These are phyloP conservation scores for Actinomortierella wolfii DNA, from an alignment of 371 early-diverging fungal species.

Conservation along the genomic window DNA sequence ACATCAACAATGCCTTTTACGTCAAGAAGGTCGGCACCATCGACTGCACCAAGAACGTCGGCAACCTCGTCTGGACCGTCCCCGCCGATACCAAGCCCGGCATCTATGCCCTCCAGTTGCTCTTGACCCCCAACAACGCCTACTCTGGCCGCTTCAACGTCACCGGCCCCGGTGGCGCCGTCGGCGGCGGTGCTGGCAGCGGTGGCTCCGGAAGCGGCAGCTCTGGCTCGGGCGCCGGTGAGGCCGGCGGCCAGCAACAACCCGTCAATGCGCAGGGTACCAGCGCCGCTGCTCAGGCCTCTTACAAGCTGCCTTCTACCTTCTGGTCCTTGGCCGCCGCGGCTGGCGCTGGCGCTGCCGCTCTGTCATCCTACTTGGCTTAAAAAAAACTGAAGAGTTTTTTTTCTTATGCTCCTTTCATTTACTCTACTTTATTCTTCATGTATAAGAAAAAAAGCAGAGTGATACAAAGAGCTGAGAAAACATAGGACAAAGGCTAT, in stretches of 20 bases:
- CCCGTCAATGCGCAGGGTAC: neutral
- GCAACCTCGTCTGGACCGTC: constrained; percentile 54
- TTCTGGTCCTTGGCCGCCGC: constrained; percentile 6
- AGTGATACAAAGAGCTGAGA: neutral
- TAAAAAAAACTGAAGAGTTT: constrained; percentile 2
- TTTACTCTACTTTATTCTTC: neutral
- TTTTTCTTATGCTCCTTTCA: neutral
- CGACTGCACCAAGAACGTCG: constrained; percentile 38
- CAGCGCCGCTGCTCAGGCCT: neutral
- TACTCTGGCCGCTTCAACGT: constrained; percentile 44
- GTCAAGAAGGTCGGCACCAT: constrained; percentile 47
- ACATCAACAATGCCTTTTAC: constrained; percentile 43
- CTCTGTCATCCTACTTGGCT: constrained; percentile 9
- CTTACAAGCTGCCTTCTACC: neutral
- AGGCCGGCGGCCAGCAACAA: neutral
- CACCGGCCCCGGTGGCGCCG: constrained; percentile 13
- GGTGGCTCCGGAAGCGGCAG: constrained; percentile 1
- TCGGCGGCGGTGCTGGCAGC: neutral
- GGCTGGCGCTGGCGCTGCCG: constrained; percentile 14
- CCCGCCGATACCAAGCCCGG: constrained; percentile 58
- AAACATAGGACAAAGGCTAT: neutral
- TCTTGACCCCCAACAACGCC: constrained; percentile 38
- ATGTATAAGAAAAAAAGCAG: neutral
- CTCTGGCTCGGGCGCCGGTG: neutral
- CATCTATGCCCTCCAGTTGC: constrained; percentile 51